Conservation (phyloP, 768 basidiomycete genomes). For the Mrakia frigida region DNA sequence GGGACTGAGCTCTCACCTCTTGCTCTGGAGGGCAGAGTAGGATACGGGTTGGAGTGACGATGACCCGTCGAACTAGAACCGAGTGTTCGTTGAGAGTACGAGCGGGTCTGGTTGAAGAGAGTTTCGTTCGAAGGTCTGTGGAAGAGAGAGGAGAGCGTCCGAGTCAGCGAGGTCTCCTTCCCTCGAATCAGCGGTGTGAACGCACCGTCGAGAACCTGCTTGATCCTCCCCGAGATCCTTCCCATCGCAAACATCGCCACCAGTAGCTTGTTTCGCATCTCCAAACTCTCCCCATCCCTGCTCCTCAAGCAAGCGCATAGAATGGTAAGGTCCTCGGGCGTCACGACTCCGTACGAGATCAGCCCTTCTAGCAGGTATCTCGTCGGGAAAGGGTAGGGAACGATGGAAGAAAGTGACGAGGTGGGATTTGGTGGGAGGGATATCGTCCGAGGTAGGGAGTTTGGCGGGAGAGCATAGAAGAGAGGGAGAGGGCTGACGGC, state of each 20-base stretch:
- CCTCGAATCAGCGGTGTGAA: not conserved
- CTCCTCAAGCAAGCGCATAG: not conserved
- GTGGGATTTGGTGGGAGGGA: conserved; percentile 5
- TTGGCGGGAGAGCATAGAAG: not conserved
- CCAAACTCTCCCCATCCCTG: not conserved
- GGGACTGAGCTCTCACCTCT: conserved; percentile 12
- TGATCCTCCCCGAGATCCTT: conserved; percentile 12
- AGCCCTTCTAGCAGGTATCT: conserved; percentile 30
- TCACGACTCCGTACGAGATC: conserved; percentile 23
- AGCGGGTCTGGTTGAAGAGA: not conserved
- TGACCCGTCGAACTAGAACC: conserved; percentile 24
- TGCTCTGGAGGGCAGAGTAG: conserved; percentile 35
- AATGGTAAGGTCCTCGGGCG: conserved; percentile 21
- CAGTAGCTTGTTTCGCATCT: conserved; percentile 12
- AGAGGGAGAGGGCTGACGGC: not conserved
- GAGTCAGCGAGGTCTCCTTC: not conserved
- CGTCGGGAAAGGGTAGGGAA: conserved; percentile 21
- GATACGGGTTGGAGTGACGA: conserved; percentile 36
- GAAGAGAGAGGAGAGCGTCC: not conserved
- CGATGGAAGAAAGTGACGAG: conserved; percentile 20
- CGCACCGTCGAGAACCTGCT: conserved; percentile 3
- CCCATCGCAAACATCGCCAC: conserved; percentile 16
- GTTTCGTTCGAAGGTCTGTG: not conserved
- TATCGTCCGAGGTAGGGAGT: not conserved
- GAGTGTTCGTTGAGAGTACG: not conserved